Evolutionary conservation across 2,329 filamentous ascomycete species (phyloP).

Genomic region (Mycogone perniciosa): DNA sequence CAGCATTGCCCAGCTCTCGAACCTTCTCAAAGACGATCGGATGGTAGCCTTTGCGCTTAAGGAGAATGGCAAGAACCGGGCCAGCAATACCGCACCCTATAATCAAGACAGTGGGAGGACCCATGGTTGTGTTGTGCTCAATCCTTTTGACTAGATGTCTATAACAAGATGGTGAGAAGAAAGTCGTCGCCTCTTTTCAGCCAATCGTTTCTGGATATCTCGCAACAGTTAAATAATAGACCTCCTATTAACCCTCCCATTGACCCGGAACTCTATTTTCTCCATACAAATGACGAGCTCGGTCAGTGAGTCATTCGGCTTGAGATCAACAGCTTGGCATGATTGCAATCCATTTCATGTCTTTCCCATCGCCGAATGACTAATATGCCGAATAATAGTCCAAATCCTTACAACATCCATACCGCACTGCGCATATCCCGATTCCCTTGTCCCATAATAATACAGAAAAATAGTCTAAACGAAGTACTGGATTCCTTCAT

Average conservation of each 20-base stretch:
- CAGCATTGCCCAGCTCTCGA: constrained; percentile 17
- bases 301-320: not conserved
- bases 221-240: too few relatives aligned
- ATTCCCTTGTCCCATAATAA: not conserved
- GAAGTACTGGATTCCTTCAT: not conserved
- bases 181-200: not conserved
- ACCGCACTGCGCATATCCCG: too few relatives aligned
- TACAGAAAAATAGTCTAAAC: not conserved
- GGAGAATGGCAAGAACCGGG: constrained; percentile 17
- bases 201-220: too few relatives aligned
- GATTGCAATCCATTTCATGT: too few relatives aligned
- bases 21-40: constrained; percentile 22
- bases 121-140: not conserved
- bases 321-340: not conserved
- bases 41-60: constrained; percentile 20
- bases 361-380: too few relatives aligned
- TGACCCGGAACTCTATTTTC: too few relatives aligned
- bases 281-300: not conserved
- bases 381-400: too few relatives aligned
- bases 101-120: constrained; percentile 17
- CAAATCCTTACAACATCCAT: too few relatives aligned
- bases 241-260: too few relatives aligned
- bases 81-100: constrained; percentile 22
- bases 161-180: not conserved
- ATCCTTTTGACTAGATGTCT: not conserved